These are phyloP conservation scores for Schizothecium vesticola DNA, from an alignment of 495 filamentous ascomycete genomes.

Conservation along the genomic window DNA sequence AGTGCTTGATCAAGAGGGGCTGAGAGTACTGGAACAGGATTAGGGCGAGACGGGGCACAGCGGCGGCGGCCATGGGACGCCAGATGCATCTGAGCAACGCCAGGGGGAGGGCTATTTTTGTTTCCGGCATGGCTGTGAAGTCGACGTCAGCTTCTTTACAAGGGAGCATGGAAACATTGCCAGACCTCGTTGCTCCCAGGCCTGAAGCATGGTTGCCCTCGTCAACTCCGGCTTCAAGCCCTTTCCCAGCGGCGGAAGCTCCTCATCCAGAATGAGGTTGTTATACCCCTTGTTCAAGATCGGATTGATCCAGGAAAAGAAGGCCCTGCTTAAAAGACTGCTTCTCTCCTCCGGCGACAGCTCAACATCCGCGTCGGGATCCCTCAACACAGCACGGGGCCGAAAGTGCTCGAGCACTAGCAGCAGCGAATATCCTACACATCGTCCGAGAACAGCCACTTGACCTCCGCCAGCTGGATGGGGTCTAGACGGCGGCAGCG, in stretches of 20 bases:
- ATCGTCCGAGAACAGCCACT: not conserved
- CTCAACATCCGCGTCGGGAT: not conserved
- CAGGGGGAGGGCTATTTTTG: constrained; percentile 40
- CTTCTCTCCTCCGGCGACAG: constrained; percentile 43
- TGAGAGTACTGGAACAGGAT: constrained; percentile 58
- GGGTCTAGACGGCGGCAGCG: constrained; percentile 1
- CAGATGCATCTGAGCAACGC: constrained; percentile 44
- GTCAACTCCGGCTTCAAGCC: constrained; percentile 39
- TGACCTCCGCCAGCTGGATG: too few relatives aligned
- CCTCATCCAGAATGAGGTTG: constrained; percentile 38
- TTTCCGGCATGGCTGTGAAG: constrained; percentile 23
- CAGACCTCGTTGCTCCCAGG: constrained; percentile 20
- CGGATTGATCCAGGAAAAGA: constrained; percentile 61
- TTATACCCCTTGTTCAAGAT: constrained; percentile 49
- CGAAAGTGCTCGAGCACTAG: constrained; percentile 5
- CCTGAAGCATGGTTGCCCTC: constrained; percentile 31
- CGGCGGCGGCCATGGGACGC: constrained; percentile 42
- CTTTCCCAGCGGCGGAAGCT: constrained; percentile 45
- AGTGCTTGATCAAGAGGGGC: constrained; percentile 53
- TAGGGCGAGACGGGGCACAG: constrained; percentile 51
- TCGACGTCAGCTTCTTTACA: not conserved
- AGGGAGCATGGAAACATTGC: not conserved
- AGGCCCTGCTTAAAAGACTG: constrained; percentile 31
- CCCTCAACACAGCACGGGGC: not conserved
- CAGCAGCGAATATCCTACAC: not conserved